phyloP scores from a whole-genome alignment of 1,284 basidiomycete genomes.

The Pascua guehoae region DNA sequence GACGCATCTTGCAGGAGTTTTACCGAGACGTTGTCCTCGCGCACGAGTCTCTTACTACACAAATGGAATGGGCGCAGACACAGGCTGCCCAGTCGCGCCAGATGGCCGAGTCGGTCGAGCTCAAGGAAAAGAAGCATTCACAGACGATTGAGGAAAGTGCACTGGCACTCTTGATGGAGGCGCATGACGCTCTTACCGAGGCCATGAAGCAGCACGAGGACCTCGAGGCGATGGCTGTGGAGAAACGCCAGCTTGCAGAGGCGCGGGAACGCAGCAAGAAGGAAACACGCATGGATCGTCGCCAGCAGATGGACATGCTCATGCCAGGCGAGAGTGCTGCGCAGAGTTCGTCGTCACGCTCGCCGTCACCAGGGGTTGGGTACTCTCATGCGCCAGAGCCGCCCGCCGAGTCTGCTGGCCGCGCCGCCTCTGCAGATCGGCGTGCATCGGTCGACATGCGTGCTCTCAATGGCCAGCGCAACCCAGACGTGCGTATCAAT shows the following conservation, averaged over 20 bases:
- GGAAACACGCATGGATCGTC: conserved; percentile 43
- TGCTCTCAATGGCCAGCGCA: no score
- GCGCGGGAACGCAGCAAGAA: conserved; percentile 47
- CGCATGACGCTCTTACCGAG: conserved; percentile 35
- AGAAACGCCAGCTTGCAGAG: conserved; percentile 40
- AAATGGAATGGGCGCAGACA: conserved; percentile 52
- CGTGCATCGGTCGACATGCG: no score
- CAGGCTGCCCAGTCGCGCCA: conserved; percentile 45
- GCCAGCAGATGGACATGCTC: conserved; percentile 20
- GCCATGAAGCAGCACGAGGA: conserved; percentile 45
- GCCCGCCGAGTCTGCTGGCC: no score
- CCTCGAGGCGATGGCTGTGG: conserved; percentile 33
- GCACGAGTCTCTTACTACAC: conserved; percentile 46
- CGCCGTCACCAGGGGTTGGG: conserved; percentile 27
- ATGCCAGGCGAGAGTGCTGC: conserved; percentile 5
- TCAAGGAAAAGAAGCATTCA: conserved; percentile 1
- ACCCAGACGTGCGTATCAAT: no score
- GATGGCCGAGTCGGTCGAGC: conserved; percentile 15
- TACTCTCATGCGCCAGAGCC: no score
- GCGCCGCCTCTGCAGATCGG: no score
- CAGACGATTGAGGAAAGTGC: conserved; percentile 34
- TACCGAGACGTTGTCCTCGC: conserved; percentile 45
- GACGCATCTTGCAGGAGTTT: conserved; percentile 38
- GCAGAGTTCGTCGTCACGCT: conserved; percentile 32
- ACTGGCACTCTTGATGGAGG: conserved; percentile 40